Evolutionary conservation across 805 yeast genomes (phyloP), one percentile per base, ranked within the genome.

Genomic region (Torulaspora microellipsoides): DNA sequence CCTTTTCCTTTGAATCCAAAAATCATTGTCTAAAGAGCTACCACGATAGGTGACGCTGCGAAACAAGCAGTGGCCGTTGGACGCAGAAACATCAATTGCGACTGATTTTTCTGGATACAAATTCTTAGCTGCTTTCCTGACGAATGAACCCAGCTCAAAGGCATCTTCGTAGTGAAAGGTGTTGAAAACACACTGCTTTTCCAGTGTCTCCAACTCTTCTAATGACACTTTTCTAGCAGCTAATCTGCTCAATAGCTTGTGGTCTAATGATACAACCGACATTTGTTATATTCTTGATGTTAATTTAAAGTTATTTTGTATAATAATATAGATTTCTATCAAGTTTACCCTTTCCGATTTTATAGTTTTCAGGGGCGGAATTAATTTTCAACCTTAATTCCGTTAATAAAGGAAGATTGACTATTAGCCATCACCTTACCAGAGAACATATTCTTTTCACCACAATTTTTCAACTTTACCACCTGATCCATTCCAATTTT

Each of bases 1-100:
- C 54, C 64, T 65, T 60, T 78, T 78, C 52, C 80, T 66, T 23
- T 57, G 55, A 27, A 78, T 70, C 81, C 82, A 78, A 27, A 57
- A 52, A 46, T 77, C 83, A 46, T 78, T 78, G 49, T 77, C 82
- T n/a, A 64, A 59, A 9, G 65, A 52, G 10, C 73, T 59, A 1
- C 72, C 75, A 9, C 59, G 50, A 11, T 55, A 61, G 13, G 70
- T 62, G 6, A 62, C 52, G 9, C 56, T 38, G 46, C 76, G 77
- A 66, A 75, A 78, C 28, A 77, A 54, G 12, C 66, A 65, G 33
- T 72, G 77, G 3, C 78, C 79, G 17, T 66, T 60, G 4, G 70
- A 49, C 6, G 73, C 59, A 11, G 77, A 58, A 47, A 78, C 68
- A 45, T 78, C 78, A 44, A 78, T 71, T 9, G 72, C 72, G 17